Evolutionary conservation across 2,329 filamentous ascomycete genomes (phyloP), one percentile per base, ranked within the genome.

Genomic region (Fusarium xyrophilum): DNA sequence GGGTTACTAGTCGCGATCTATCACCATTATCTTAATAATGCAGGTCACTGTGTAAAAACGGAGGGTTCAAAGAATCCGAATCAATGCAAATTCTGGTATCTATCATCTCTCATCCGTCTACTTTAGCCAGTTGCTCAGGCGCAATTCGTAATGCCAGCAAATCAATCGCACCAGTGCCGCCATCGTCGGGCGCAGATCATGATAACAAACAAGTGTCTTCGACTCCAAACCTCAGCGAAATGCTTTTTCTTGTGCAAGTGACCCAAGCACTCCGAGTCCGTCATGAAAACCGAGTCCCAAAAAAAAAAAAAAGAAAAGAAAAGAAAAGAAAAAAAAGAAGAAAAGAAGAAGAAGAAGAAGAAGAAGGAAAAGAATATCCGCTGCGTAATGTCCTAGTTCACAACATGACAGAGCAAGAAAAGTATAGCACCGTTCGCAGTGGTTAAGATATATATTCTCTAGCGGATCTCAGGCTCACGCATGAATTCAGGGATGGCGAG

Each of bases 391-490:
- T 25, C 38, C 36, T 27, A 17, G 50, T 44, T 28, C 36, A 32
- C 30, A 15, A 30, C 39, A 44, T 53, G 27, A 15, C 27, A 32
- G 9, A 19, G 27, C 27, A 44, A 42, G 36, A 28, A 15, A 27
- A 38, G 48, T 50, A 21, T 58, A 38, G 48, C 46, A 17, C 60
- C 17, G 36, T 27, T 39, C 6, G 21, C 28, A 6, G 23, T 25
- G 38, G 40, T 46, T 19, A n/a, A 15, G 27, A 35, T 52, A 21
- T 52, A 21, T n/a, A 39, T 54, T 27, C 19, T 43, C 77, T 62
- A 81, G 23, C 80, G 76, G 60, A 82, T 76, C 69, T 82, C 80
- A 3, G 79, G 79, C 53, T 82, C 80, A 6, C 79, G 77, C 78
- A 82, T 81, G 57, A 82, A 82, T 42, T 82, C 80, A 3, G 80